Conservation (phyloP, 192 early-diverging fungal species). For the Umbelopsis isabellina region DNA sequence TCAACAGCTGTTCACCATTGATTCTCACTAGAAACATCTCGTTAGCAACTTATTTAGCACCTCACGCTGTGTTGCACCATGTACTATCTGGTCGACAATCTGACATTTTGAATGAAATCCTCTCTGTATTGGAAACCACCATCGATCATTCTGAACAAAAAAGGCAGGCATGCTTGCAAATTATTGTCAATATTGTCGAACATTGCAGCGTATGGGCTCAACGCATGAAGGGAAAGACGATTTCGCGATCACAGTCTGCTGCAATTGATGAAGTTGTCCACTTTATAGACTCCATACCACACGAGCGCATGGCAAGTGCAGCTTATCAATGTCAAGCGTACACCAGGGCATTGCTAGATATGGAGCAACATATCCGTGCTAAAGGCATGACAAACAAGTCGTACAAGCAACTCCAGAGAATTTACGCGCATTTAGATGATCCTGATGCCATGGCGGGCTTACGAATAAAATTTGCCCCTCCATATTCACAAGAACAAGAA, state of each 20-base stretch:
- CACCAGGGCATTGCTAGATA: constrained; percentile 70
- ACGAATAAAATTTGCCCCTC: constrained; percentile 48
- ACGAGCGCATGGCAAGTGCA: constrained; percentile 62
- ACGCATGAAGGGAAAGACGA: constrained; percentile 24
- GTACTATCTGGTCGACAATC: not conserved
- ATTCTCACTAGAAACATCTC: constrained; percentile 4
- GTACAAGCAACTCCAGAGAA: constrained; percentile 58
- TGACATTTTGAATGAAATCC: constrained; percentile 9
- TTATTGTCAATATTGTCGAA: constrained; percentile 38
- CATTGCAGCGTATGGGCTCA: constrained; percentile 52
- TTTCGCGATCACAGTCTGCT: not conserved
- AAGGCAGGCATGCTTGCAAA: constrained; percentile 13
- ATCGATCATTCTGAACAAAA: not conserved
- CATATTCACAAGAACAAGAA: constrained; percentile 64
- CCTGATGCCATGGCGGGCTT: constrained; percentile 72
- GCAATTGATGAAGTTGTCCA: constrained; percentile 39
- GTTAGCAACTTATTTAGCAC: constrained; percentile 1
- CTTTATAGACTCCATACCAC: constrained; percentile 63
- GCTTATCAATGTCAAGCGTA: constrained; percentile 64
- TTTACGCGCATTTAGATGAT: constrained; percentile 72
- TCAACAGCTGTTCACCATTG: constrained; percentile 23
- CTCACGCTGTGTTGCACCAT: constrained; percentile 15
- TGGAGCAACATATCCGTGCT: constrained; percentile 64
- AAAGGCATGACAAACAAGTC: constrained; percentile 25
- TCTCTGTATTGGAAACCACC: not conserved